Base-by-base conservation (phyloP, 2,329 filamentous ascomycete genomes). In the Sporothrix protearum region DNA sequence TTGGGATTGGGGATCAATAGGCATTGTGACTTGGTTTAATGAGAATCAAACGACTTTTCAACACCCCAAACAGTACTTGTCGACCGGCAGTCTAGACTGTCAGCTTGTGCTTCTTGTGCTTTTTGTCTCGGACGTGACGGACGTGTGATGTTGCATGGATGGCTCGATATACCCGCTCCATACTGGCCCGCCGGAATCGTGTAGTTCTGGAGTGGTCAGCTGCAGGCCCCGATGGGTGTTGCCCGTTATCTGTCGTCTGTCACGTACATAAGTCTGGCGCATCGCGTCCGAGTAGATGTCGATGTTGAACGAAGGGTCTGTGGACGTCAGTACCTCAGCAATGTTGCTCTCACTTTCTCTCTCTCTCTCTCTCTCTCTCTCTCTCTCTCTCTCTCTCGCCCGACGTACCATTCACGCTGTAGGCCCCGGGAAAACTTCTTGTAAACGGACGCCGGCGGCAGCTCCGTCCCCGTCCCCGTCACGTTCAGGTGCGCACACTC, bases 401-500 rank as follows among this genome's bases (percentile, higher is more conserved):
- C 1, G 4, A 39, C 66, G 14, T 42, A 81, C 81, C 80, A 73
- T 79, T 75, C 9, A 75, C 73, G 10, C 76, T 74, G 71, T 82
- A 82, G 1, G 75, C 77, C 4, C 81, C 81, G 0, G 80, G 81
- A 69, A 69, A 82, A 82, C 72, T 72, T 28, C 25, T 76, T 77
- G 64, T 78, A 70, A 59, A 77, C 80, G 49, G 77, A 76, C 14
- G 73, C 67, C 7, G 77, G 74, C 19, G 79, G 78, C 5, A 79
- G 45, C 19, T 75, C 76, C 0, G 75, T 76, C 0, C 78, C 80
- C 0, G 63, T 74, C 2, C 79, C 78, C 1, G 75, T 76, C 14
- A 82, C 74, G 45, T 81, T 80, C 33, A 82, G 73, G 71, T 82
- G 80, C 2, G 79, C 80, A 69, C 81, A 82, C 72, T 81, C 79